Conservation (phyloP, 768 basidiomycete species). For the Auricularia auricula-judae region DNA sequence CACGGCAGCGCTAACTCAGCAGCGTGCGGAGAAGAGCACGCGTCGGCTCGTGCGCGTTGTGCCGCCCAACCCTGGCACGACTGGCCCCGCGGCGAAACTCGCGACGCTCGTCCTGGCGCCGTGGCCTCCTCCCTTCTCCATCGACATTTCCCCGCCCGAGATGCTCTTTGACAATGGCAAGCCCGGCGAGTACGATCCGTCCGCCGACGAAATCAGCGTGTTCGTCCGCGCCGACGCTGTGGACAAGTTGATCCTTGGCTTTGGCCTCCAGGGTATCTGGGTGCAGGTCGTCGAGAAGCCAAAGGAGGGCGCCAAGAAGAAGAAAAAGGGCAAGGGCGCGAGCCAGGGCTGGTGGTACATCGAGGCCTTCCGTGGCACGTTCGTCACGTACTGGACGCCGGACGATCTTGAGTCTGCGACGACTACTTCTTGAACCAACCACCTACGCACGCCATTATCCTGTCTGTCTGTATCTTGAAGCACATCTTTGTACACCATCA, state of each 20-base stretch:
- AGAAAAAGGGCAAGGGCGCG: neutral
- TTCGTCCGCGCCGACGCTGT: slow-evolving; percentile 38
- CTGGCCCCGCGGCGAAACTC: slow-evolving; percentile 34
- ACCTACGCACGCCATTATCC: too few species aligned
- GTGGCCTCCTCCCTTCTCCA: slow-evolving; percentile 32
- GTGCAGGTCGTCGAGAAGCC: slow-evolving; percentile 40
- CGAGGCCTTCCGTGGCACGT: neutral
- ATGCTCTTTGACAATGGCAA: slow-evolving; percentile 15
- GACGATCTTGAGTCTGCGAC: neutral
- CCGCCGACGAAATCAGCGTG: slow-evolving; percentile 47
- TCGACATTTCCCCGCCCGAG: neutral
- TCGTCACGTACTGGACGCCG: neutral
- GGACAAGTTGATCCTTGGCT: slow-evolving; percentile 34
- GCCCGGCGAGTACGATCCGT: slow-evolving; percentile 26
- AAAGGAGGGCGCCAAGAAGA: neutral
- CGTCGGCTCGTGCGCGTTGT: slow-evolving; percentile 41
- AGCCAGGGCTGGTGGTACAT: neutral
- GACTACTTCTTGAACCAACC: too few species aligned
- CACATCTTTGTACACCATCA: too few species aligned
- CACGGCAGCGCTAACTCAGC: slow-evolving; percentile 51
- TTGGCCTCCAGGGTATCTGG: slow-evolving; percentile 57
- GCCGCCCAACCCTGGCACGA: slow-evolving; percentile 34
- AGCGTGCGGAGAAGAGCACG: slow-evolving; percentile 55
- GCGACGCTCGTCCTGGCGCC: slow-evolving; percentile 43
- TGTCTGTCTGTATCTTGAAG: too few species aligned